phyloP scores from a whole-genome alignment of 1,284 basidiomycete genomes.

The Coriolopsis trogii region DNA sequence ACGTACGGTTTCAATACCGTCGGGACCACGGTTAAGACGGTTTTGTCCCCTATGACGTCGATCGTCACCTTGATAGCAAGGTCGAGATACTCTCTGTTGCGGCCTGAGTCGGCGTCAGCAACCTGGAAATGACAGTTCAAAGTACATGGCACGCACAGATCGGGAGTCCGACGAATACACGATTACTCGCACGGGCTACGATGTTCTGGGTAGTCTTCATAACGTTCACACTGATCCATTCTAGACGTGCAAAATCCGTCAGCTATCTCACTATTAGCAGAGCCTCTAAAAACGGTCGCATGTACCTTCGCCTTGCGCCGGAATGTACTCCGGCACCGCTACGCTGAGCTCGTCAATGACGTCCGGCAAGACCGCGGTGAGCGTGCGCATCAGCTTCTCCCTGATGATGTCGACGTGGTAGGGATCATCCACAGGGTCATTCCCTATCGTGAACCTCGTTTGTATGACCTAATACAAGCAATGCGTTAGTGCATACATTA shows the following conservation, averaged over 20 bases:
- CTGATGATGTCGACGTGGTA: constrained; percentile 32
- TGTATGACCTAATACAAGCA: constrained; percentile 2
- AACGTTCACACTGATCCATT: constrained; percentile 22
- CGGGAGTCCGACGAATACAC: constrained; percentile 31
- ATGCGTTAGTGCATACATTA: neutral
- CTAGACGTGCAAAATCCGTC: constrained; percentile 6
- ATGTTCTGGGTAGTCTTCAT: constrained; percentile 21
- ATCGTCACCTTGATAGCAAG: constrained; percentile 16
- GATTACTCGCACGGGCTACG: constrained; percentile 27
- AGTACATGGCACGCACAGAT: constrained; percentile 16
- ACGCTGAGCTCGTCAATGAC: constrained; percentile 33
- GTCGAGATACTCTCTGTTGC: constrained; percentile 24
- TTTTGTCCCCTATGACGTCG: constrained; percentile 1
- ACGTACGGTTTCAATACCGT: constrained; percentile 32
- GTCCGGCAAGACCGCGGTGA: constrained; percentile 28
- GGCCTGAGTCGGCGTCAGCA: constrained; percentile 18
- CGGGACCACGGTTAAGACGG: constrained; percentile 29
- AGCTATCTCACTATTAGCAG: neutral
- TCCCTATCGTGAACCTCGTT: constrained; percentile 5
- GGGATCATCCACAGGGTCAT: constrained; percentile 17
- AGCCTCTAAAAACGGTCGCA: neutral
- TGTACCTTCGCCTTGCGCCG: constrained; percentile 20
- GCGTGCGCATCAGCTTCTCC: constrained; percentile 27
- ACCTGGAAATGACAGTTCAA: neutral
- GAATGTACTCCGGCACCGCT: constrained; percentile 26